Base-by-base conservation (phyloP, 176 grass and related monocot species). In the Ensete glaucum region DNA sequence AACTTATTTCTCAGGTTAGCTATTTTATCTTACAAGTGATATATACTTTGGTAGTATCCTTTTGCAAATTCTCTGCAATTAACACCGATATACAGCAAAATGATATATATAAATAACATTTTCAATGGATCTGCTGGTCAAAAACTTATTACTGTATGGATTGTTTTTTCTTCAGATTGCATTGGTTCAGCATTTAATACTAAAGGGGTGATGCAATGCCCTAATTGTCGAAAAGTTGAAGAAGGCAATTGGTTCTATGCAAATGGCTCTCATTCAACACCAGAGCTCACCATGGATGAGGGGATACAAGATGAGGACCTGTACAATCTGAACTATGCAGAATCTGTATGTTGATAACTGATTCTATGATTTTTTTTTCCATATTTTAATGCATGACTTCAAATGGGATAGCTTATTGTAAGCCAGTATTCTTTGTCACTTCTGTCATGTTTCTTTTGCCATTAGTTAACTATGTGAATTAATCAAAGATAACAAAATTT, bases 131-230 rank as follows among this genome's bases (percentile, higher is more conserved):
- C 24, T 67, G 34, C 27, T 67, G 9, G 24, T 50, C 25, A 12
- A 62, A 20, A 20, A 62, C 29, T 76, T 12, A 20, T 51, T 11
- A 22, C 12, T 15, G 16, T 19, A 12, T 34, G 8, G 15, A 78
- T 82, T 56, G 71, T 27, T 54, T 64, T 14, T 68, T 65, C 70
- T 83, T 55, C 88, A 99, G 95, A 99, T 78, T 99, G 95, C 81
- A 99, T 99, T 80, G 95, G 95, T 64, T 99, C 95, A 10, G 95
- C 95, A 89, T 99, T 99, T 75, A 99, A 99, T 89, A 90, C 88
- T 53, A 99, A 99, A 83, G 95, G 95, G 56, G 29, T 83, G 74
- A 99, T 99, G 95, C 95, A 99, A 84, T 99, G 95, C 78, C 95
- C 95, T 29, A 99, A 99, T 76, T 99, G 95, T 84, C 90, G 88